phyloP scores from a whole-genome alignment of 345 rosid species.

The Cardamine chenopodiifolia region DNA sequence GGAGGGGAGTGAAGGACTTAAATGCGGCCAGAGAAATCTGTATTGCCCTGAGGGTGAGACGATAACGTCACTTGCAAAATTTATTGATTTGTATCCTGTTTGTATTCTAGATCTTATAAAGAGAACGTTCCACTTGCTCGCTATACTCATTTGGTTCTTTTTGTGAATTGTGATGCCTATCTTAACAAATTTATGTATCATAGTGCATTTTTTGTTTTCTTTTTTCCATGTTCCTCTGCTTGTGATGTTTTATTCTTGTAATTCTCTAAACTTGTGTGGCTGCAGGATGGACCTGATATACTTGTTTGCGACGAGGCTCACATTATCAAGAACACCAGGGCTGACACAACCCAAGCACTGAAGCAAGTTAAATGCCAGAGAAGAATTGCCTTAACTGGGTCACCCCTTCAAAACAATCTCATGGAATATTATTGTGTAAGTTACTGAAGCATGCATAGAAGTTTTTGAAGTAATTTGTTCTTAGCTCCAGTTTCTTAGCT shows the following conservation, averaged over 20 bases:
- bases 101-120: neutral
- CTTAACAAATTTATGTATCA: constrained; percentile 3
- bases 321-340: constrained; percentile 92
- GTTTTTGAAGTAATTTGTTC: constrained; percentile 1
- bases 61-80: neutral
- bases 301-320: constrained; percentile 99
- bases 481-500: neutral
- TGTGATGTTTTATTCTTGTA: constrained; percentile 29
- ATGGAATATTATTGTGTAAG: constrained; percentile 99
- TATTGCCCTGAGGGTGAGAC: constrained; percentile 79
- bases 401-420: constrained; percentile 99
- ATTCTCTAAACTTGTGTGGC: constrained; percentile 24
- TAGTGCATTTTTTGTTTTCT: neutral
- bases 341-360: constrained; percentile 96
- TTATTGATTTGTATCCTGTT: constrained; percentile 8
- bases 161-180: neutral
- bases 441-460: constrained; percentile 30
- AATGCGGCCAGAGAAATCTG: constrained; percentile 69
- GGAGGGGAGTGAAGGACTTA: constrained; percentile 80
- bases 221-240: neutral
- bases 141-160: neutral
- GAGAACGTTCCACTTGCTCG: neutral
- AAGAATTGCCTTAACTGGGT: constrained; percentile 98
- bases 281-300: constrained; percentile 97
- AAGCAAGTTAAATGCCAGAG: constrained; percentile 97